These are phyloP conservation scores for Arabidopsis suecica DNA, from an alignment of 345 rosid species.

Conservation along the genomic window DNA sequence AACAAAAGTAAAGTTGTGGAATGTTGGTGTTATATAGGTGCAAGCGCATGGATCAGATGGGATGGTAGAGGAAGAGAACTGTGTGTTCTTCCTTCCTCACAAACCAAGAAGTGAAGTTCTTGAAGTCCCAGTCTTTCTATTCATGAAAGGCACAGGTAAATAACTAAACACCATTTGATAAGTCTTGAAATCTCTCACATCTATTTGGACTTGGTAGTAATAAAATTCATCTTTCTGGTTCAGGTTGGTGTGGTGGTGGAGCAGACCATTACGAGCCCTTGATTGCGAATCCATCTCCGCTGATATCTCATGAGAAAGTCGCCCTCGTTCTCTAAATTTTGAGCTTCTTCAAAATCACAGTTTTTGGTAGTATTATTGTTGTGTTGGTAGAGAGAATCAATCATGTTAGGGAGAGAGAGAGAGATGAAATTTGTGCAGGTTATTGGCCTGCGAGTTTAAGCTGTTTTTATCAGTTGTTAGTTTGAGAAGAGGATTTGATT, in stretches of 20 bases:
- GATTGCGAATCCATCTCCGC: constrained; percentile 71
- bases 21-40: constrained; percentile 53
- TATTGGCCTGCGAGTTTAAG: constrained; percentile 37
- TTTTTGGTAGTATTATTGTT: constrained; percentile 39
- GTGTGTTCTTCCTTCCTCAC: constrained; percentile 97
- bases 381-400: constrained; percentile 32
- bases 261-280: constrained; percentile 98
- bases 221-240: background rate
- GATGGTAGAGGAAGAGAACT: constrained; percentile 92
- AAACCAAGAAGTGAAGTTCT: constrained; percentile 82
- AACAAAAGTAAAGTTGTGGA: constrained; percentile 18
- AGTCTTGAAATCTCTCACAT: background rate
- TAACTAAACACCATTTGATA: background rate
- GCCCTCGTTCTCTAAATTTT: constrained; percentile 69
- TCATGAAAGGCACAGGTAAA: constrained; percentile 99
- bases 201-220: background rate
- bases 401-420: constrained; percentile 35
- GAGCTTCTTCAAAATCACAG: constrained; percentile 38
- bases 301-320: constrained; percentile 82
- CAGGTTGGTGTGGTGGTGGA: constrained; percentile 99
- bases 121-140: constrained; percentile 83
- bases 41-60: constrained; percentile 99
- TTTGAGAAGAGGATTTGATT: constrained; percentile 15
- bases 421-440: constrained; percentile 32
- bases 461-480: constrained; percentile 15